Base-by-base conservation (phyloP, 2,329 filamentous ascomycete genomes). In the Diaporthe citriasiana region DNA sequence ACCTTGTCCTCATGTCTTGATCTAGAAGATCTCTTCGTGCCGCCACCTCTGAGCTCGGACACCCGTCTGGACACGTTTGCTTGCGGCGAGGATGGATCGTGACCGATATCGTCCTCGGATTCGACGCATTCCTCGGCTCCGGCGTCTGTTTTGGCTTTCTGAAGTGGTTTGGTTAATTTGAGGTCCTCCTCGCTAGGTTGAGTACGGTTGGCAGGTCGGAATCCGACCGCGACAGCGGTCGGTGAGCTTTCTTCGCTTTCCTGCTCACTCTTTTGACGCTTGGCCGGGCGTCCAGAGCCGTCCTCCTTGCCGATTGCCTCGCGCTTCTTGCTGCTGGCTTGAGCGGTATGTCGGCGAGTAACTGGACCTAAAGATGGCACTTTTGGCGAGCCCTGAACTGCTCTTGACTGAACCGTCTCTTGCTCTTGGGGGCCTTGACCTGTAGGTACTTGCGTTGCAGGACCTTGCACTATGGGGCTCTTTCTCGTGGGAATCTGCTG, bases 11-110 rank as follows among this genome's bases (percentile, higher is more conserved):
- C n/a, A 35, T 51, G 25, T 17, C 15, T 60, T n/a, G 25, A 57
- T 10, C 56, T 71, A n/a, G 70, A 53, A 22, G 45, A 53, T 53
- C 27, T 60, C 55, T 69, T 74, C 3, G 30, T 13, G 33, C 30
- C 6, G 9, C 15, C n/a, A 15, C 50, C 35, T 13, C 69, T 70
- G 47, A 75, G 30, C 60, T 74, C 45, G 17, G 68, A 17, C 15
- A 75, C 33, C 42, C 74, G 71, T 22, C 33, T 55, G 15, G 55
- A 63, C 8, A 35, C 27, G 2, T 27, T 50, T 33, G 10, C n/a
- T 51, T 57, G 27, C 30, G 50, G 27, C 57, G 40, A 35, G 30
- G 30, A 35, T 38, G 42, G 17, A 42, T 51, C 35, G n/a, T 8
- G 25, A 25, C 19, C 33, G 19, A n/a, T 25, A 7, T 66, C 25